Conservation (phyloP, 176 grass and related monocot genomes). For the Elaeis guineensis region DNA sequence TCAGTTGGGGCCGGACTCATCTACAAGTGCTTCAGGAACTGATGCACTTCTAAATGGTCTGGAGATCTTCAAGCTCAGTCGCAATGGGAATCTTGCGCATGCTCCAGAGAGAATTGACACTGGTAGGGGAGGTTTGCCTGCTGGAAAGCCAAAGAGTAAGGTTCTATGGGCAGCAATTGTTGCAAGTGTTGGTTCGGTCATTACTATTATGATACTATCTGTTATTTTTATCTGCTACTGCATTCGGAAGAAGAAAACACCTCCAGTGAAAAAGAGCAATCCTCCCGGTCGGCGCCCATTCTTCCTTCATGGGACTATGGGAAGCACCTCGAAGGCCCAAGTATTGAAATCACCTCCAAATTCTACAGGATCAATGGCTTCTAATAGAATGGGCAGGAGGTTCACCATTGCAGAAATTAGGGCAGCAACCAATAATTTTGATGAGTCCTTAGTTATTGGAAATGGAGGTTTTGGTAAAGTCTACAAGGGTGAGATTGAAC, state of each 20-base stretch:
- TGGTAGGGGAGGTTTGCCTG: background rate
- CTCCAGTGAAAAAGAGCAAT: background rate
- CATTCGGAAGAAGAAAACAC: background rate
- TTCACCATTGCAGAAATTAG: conserved; percentile 10
- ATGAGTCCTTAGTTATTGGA: conserved; percentile 8
- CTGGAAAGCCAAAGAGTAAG: conserved; percentile 3
- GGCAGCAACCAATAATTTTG: conserved; percentile 8
- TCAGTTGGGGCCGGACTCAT: conserved; percentile 13
- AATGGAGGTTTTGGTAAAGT: conserved; percentile 12
- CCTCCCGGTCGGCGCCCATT: background rate
- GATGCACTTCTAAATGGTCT: conserved; percentile 23
- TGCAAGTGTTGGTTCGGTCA: background rate
- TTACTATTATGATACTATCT: background rate
- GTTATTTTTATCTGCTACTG: background rate
- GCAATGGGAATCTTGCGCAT: conserved; percentile 14
- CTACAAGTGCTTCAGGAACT: conserved; percentile 1
- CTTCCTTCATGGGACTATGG: conserved; percentile 1
- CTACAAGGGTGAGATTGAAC: conserved; percentile 9
- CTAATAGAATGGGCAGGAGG: conserved; percentile 3
- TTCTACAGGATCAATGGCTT: background rate
- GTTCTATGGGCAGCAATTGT: background rate
- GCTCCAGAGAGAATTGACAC: background rate
- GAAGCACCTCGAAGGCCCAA: background rate
- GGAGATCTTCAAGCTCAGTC: conserved; percentile 21
- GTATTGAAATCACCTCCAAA: background rate